Conservation (phyloP, 768 basidiomycete species). For the Lyophyllum decastes region DNA sequence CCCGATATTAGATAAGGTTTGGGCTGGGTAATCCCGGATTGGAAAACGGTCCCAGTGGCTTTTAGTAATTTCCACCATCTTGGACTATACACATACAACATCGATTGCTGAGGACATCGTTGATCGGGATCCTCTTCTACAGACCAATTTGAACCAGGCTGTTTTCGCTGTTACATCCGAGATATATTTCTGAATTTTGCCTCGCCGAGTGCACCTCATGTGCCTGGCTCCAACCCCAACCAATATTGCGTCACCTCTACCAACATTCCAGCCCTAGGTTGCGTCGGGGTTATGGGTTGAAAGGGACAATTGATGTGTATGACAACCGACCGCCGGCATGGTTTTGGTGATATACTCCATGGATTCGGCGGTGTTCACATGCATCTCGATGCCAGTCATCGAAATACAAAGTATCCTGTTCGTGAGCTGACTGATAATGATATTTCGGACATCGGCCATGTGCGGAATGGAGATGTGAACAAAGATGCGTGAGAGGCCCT, state of each 20-base stretch:
- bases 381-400: not conserved
- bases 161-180: not conserved
- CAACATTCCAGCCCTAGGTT: not conserved
- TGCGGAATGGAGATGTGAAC: not conserved
- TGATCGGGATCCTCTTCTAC: not conserved
- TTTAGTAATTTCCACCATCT: not conserved
- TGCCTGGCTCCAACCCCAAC: not conserved
- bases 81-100: not conserved
- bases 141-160: not conserved
- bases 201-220: not conserved
- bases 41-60: not conserved
- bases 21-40: slow-evolving; percentile 37
- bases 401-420: not conserved
- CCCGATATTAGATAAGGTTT: slow-evolving; percentile 49
- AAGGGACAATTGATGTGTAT: not conserved
- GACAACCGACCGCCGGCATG: not conserved
- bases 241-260: not conserved
- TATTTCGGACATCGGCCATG: not conserved
- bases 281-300: not conserved
- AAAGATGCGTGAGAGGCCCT: not conserved
- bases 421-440: not conserved
- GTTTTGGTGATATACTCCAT: not conserved
- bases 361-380: not conserved
- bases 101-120: not conserved
- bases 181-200: no score